A percentile compares a stretch with the other conserved stretches of the same genome.
Evolutionary conservation across 768 basidiomycete species (phyloP).

Genomic region (Leccinum olivaceopallidum): DNA sequence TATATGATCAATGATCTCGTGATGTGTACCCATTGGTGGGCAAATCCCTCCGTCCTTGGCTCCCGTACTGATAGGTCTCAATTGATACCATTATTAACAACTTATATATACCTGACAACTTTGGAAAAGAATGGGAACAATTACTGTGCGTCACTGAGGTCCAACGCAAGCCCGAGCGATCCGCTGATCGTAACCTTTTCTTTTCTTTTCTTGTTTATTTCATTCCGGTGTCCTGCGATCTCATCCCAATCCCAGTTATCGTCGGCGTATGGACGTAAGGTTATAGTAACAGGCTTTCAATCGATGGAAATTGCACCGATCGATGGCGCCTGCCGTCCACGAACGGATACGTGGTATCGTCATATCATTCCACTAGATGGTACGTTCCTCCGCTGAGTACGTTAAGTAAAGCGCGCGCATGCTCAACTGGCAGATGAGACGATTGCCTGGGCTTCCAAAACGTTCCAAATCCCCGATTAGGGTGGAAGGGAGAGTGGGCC

Average conservation of each 20-base stretch:
- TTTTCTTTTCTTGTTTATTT: neutral
- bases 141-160: neutral
- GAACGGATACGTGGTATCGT: slow-evolving; percentile 8
- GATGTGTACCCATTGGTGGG: slow-evolving; percentile 13
- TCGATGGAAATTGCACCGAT: slow-evolving; percentile 19
- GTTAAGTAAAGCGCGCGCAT: neutral
- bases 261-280: slow-evolving; percentile 21
- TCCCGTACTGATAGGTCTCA: slow-evolving; percentile 4
- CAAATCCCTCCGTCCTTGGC: slow-evolving; percentile 15
- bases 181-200: slow-evolving; percentile 15
- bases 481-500: neutral
- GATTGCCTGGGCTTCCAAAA: neutral
- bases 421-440: neutral
- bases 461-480: neutral
- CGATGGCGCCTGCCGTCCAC: slow-evolving; percentile 16
- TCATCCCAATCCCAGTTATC: slow-evolving; percentile 4
- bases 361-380: neutral
- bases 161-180: slow-evolving; percentile 10
- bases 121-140: slow-evolving; percentile 7
- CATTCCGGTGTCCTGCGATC: neutral
- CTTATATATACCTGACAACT: neutral
- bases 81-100: slow-evolving; percentile 3
- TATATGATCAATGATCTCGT: slow-evolving; percentile 24
- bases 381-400: neutral
- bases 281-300: slow-evolving; percentile 4